Base-by-base conservation (phyloP, 352 stramenopile species). In the Phytophthora kernoviae region DNA sequence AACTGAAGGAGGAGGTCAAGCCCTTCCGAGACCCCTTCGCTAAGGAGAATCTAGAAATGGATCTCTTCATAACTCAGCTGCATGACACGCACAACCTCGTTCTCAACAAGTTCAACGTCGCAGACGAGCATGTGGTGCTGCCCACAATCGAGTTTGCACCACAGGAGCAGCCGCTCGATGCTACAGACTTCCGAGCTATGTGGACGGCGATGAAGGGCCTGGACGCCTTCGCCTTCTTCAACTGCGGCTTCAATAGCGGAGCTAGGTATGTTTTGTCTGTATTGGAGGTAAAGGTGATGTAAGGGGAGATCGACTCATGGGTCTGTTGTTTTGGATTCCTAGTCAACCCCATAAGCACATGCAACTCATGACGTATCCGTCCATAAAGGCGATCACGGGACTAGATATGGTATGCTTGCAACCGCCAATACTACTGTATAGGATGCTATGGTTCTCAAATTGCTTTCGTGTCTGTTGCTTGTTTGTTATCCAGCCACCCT, bases 281-380 rank as follows among this genome's bases (percentile, higher is more conserved):
- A 21, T 39, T 46, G 9, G 27, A 21, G 41, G 17, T 51, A 17
- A 17, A 15, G 34, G 49, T 62, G 34, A 34, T 43, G 1, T 1
- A 44, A 22, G 22, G 44, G 27, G 17, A 49, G n/a, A 14, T 49
- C 9, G 33, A 52, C 33, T 63, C 21, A 67, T 48, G 9, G 14
- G 4, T 21, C 18, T 41, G 36, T 36, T 69, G 11, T 45, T 66
- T 5, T 63, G 39, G 12, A 57, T 59, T 20, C 5, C 5, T 53
- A 93, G 83, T 50, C 85, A 94, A 62, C 83, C 85, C n/a, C 82
- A 91, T 68, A 94, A 94, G 54, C 85, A 94, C 73, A 91, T 94
- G 82, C 85, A 94, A 62, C 79, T 92, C 44, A 94, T 91, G 54
- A 90, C 85, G 57, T 91, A 90, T 64, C 64, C 77, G 43, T 92